These are phyloP conservation scores for Candida sonorensis DNA, from an alignment of 805 yeast species.

Conservation along the genomic window DNA sequence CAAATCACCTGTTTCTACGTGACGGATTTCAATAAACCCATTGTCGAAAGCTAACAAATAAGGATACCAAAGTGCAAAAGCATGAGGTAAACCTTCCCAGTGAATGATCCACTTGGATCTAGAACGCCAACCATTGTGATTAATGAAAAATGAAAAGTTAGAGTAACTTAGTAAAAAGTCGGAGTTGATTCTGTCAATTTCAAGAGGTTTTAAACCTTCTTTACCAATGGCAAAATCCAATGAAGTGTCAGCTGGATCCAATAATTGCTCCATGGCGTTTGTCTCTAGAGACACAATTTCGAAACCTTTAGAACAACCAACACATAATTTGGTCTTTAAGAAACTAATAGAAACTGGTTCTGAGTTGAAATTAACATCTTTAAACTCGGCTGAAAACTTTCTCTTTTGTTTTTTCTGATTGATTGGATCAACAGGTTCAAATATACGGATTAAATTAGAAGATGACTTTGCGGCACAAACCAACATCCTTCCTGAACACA, in stretches of 20 bases:
- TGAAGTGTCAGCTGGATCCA: conserved; percentile 98
- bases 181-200: conserved; percentile 82
- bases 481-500: conserved; percentile 80
- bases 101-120: conserved; percentile 88
- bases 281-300: conserved; percentile 86
- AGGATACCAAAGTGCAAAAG: conserved; percentile 91
- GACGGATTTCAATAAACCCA: conserved; percentile 85
- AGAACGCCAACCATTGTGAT: conserved; percentile 94
- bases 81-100: conserved; percentile 96
- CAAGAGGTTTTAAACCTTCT: conserved; percentile 81
- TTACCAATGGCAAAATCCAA: conserved; percentile 84
- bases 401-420: conserved; percentile 55
- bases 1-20: conserved; percentile 80
- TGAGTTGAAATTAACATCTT: conserved; percentile 74
- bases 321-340: conserved; percentile 79
- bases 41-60: conserved; percentile 86
- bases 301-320: conserved; percentile 95
- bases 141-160: conserved; percentile 91
- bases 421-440: conserved; percentile 83
- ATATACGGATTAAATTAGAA: conserved; percentile 69
- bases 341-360: conserved; percentile 92
- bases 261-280: conserved; percentile 76
- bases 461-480: conserved; percentile 88
- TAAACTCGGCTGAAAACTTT: conserved; percentile 58
- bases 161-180: conserved; percentile 86